These are phyloP conservation scores for Citrus reticulata DNA, from an alignment of 345 rosid genomes.

Conservation along the genomic window DNA sequence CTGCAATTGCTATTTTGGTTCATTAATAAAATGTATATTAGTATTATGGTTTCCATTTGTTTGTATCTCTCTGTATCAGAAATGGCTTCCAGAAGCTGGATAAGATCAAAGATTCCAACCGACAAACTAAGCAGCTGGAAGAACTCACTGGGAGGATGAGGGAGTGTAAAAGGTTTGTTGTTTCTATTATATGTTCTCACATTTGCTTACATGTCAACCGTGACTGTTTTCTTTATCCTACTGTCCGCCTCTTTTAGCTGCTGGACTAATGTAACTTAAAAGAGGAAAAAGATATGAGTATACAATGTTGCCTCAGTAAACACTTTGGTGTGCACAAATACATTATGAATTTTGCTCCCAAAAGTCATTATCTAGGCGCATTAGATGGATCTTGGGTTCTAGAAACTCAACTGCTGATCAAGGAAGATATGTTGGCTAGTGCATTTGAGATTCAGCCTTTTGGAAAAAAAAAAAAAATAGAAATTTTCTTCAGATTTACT, in stretches of 20 bases:
- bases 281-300: neutral
- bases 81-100: conserved; percentile 98
- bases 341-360: neutral
- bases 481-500: neutral
- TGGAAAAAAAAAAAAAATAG: no score
- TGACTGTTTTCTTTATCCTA: neutral
- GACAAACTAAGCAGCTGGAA: conserved; percentile 96
- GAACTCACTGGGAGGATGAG: conserved; percentile 95
- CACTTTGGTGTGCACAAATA: neutral
- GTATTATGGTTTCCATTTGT: neutral
- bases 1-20: neutral
- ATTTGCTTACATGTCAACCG: neutral
- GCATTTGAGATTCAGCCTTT: neutral
- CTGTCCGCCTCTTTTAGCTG: neutral
- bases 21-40: neutral
- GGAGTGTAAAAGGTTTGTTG: conserved; percentile 83
- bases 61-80: conserved; percentile 34
- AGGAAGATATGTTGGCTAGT: neutral
- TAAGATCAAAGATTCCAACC: conserved; percentile 82
- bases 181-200: neutral
- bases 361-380: neutral
- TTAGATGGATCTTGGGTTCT: neutral
- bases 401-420: neutral
- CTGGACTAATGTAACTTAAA: neutral
- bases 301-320: neutral